phyloP scores from a whole-genome alignment of 768 basidiomycete species.

The Boletus tomentosulus region DNA sequence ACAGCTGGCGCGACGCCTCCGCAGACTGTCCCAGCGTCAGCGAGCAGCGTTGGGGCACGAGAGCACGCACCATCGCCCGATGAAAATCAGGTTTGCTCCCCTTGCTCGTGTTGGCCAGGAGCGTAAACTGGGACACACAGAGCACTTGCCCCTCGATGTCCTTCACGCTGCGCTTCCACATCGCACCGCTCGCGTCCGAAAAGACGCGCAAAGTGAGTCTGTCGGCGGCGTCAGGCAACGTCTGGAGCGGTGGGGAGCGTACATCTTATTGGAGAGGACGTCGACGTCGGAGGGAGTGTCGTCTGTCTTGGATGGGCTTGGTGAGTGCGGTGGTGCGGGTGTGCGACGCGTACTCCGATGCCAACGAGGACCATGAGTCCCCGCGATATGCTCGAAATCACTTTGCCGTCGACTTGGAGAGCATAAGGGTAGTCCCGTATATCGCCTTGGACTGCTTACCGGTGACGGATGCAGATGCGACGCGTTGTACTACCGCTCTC shows the following conservation, averaged over 20 bases:
- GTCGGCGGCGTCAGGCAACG: conserved; percentile 7
- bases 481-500: conserved; percentile 85
- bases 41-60: neutral
- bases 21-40: conserved; percentile 47
- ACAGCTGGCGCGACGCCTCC: conserved; percentile 63
- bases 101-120: conserved; percentile 82
- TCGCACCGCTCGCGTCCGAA: conserved; percentile 52
- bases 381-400: conserved; percentile 76
- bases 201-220: conserved; percentile 77
- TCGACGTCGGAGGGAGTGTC: conserved; percentile 75
- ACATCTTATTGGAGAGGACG: conserved; percentile 82
- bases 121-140: conserved; percentile 93
- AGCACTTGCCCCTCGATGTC: conserved; percentile 89
- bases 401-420: conserved; percentile 67
- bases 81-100: conserved; percentile 93
- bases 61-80: conserved; percentile 72
- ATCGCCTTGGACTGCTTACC: conserved; percentile 40
- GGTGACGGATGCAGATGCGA: conserved; percentile 78
- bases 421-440: neutral
- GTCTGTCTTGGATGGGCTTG: conserved; percentile 46
- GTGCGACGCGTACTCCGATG: conserved; percentile 62
- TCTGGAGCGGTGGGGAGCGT: neutral
- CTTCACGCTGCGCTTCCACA: conserved; percentile 87
- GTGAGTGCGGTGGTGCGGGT: conserved; percentile 2
- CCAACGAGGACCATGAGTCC: conserved; percentile 92